phyloP scores from a whole-genome alignment of 2,329 filamentous ascomycete genomes.

The Septoria petroselini region DNA sequence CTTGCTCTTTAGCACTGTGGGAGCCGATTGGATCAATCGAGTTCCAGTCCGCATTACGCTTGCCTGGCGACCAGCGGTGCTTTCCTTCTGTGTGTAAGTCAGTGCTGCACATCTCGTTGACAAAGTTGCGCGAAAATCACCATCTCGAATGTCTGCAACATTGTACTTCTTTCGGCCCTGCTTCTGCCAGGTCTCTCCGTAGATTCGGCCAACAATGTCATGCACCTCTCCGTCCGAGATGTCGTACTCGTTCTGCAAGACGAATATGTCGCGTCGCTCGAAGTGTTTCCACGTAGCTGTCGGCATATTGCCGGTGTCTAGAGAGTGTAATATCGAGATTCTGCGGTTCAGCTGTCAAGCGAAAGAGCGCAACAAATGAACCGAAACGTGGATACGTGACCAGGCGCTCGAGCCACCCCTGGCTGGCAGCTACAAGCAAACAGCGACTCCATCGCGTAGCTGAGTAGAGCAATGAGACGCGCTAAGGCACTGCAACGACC shows the following conservation, averaged over 20 bases:
- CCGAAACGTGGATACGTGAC: too few species aligned
- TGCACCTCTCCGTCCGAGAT: not conserved
- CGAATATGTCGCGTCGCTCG: slow-evolving; percentile 6
- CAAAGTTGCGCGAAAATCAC: not conserved
- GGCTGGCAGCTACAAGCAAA: too few species aligned
- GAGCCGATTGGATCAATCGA: not conserved
- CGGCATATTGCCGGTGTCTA: not conserved
- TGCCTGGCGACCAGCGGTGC: not conserved
- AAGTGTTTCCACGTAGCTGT: not conserved
- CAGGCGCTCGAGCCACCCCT: too few species aligned
- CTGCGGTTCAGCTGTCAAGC: too few species aligned
- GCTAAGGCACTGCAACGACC: too few species aligned
- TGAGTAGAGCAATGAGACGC: too few species aligned
- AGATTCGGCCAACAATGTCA: slow-evolving; percentile 12
- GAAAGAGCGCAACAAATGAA: too few species aligned
- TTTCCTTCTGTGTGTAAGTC: not conserved
- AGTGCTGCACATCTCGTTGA: not conserved
- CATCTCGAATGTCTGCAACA: not conserved
- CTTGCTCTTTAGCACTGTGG: not conserved
- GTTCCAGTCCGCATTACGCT: not conserved
- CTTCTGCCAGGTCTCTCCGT: not conserved
- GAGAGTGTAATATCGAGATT: not conserved
- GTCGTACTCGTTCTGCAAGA: slow-evolving; percentile 7
- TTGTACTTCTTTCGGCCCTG: slow-evolving; percentile 7
- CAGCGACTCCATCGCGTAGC: too few species aligned